Conservation (phyloP, 176 grass and related monocot species). For the Hordeum vulgare region DNA sequence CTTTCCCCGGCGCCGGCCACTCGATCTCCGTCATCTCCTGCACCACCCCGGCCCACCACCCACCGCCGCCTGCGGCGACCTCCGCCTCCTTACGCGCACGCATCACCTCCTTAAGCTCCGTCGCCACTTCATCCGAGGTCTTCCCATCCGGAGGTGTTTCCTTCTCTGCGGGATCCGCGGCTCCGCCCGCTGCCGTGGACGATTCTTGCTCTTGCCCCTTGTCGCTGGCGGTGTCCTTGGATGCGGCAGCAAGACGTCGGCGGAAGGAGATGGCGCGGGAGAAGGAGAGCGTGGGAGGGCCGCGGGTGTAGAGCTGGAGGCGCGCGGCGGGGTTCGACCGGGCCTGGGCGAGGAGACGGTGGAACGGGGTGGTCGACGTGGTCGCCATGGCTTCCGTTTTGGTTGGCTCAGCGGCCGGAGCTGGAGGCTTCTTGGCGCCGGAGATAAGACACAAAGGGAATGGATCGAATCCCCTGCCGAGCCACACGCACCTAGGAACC, state of each 20-base stretch:
- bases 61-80: background rate
- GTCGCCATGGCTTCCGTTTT: slow-evolving; percentile 18
- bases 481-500: background rate
- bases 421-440: background rate
- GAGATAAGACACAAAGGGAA: slow-evolving; percentile 20
- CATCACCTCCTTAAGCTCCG: slow-evolving; percentile 83
- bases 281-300: background rate
- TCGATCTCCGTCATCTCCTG: slow-evolving; percentile 80
- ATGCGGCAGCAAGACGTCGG: background rate
- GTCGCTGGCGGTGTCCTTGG: slow-evolving; percentile 29
- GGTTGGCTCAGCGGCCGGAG: slow-evolving; percentile 16
- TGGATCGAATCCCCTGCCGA: background rate
- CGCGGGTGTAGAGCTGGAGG: background rate
- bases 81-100: slow-evolving; percentile 53
- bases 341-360: slow-evolving; percentile 20
- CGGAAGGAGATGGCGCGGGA: background rate
- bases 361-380: slow-evolving; percentile 17
- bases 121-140: slow-evolving; percentile 41
- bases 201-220: slow-evolving; percentile 27
- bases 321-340: background rate
- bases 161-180: background rate
- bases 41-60: slow-evolving; percentile 45
- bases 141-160: background rate
- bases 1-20: slow-evolving; percentile 74
- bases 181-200: background rate